A percentile compares a stretch with the other conserved stretches of the same genome.
Evolutionary conservation across 306 rosid genomes (phyloP).

Genomic region (Ammopiptanthus mongolicus): DNA sequence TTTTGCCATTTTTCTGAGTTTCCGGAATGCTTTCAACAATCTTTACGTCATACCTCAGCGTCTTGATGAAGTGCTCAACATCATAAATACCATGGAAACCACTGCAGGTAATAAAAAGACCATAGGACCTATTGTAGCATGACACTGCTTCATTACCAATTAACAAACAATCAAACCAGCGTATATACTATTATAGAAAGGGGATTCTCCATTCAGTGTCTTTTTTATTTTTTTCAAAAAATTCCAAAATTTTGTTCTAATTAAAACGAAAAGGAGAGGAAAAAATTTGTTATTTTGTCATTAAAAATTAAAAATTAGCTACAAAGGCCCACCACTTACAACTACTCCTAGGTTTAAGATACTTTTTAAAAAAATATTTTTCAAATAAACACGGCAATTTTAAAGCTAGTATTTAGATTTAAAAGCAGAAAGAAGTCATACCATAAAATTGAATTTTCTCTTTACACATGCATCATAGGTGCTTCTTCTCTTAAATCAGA

Average conservation of each 20-base stretch:
- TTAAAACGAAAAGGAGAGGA: neutral
- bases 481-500: neutral
- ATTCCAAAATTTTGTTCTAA: neutral
- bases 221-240: neutral
- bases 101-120: conserved; percentile 39
- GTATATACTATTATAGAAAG: neutral
- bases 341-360: neutral
- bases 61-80: conserved; percentile 80
- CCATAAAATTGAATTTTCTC: neutral
- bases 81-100: conserved; percentile 96
- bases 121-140: neutral
- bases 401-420: neutral
- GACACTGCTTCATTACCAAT: neutral
- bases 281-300: neutral
- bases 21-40: conserved; percentile 91
- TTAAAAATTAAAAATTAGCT: neutral
- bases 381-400: neutral
- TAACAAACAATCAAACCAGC: conserved; percentile 4
- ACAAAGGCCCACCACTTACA: neutral
- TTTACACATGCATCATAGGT: neutral
- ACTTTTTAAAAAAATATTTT: neutral
- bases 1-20: conserved; percentile 61
- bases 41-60: conserved; percentile 72
- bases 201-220: neutral
- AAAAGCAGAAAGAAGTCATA: neutral